These are phyloP conservation scores for Rhipidocladum racemiflorum DNA, from an alignment of 176 grass and related monocot genomes.

Conservation along the genomic window DNA sequence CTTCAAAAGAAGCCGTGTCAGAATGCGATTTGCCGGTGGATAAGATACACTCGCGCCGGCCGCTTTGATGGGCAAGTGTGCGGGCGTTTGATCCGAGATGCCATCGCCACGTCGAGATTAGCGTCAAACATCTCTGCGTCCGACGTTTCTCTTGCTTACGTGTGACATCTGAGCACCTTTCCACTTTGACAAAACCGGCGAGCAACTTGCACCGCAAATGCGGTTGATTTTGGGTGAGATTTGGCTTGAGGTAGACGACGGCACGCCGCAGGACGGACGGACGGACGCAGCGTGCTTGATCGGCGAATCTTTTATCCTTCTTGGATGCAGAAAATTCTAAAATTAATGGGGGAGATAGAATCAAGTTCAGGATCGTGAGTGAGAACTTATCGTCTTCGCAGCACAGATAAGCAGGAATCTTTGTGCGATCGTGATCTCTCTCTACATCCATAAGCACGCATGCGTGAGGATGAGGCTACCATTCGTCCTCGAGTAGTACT, in stretches of 20 bases:
- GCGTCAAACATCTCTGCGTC: neutral
- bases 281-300: neutral
- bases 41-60: neutral
- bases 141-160: neutral
- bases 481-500: neutral
- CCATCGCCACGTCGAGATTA: neutral
- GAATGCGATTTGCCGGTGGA: neutral
- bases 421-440: neutral
- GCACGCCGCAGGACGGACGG: neutral
- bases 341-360: neutral
- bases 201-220: neutral
- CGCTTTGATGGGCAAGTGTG: neutral
- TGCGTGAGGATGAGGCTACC: neutral
- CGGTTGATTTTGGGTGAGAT: neutral
- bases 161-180: neutral
- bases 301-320: neutral
- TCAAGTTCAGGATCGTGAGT: neutral
- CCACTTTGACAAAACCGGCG: neutral
- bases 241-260: neutral
- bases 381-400: neutral
- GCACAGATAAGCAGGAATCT: constrained; percentile 30
- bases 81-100: neutral
- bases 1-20: too few species aligned
- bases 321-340: neutral
- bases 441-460: neutral